A percentile compares a stretch with the other conserved stretches of the same genome.
Conservation (phyloP, 495 filamentous ascomycete species). For the Talaromyces thailandensis region DNA sequence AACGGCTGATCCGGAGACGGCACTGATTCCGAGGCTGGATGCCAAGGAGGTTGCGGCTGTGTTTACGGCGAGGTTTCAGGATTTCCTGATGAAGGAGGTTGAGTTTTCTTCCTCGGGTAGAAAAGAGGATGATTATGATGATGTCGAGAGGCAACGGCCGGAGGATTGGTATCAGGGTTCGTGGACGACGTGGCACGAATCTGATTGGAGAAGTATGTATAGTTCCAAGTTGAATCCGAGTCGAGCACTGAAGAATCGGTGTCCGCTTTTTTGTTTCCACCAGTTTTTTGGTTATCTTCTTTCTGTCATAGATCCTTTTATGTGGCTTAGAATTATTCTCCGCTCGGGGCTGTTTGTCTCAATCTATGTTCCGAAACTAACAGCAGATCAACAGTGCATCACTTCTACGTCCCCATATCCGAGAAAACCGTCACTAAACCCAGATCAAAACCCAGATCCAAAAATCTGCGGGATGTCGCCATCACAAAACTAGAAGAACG, state of each 20-base stretch:
- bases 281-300: not conserved
- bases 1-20: conserved; percentile 51
- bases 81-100: conserved; percentile 46
- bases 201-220: conserved; percentile 48
- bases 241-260: not conserved
- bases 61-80: conserved; percentile 72
- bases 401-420: conserved; percentile 73
- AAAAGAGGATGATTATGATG: conserved; percentile 36
- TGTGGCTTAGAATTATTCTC: not conserved
- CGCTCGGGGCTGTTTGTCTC: conserved; percentile 1
- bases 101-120: not conserved
- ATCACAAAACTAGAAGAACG: conserved; percentile 30
- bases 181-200: conserved; percentile 54
- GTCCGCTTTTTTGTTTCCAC: not conserved
- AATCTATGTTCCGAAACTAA: not conserved
- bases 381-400: conserved; percentile 49
- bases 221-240: not conserved
- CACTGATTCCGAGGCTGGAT: conserved; percentile 69
- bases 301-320: not conserved
- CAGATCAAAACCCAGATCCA: conserved; percentile 27
- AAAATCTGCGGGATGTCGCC: conserved; percentile 13
- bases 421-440: conserved; percentile 53
- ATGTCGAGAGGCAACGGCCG: conserved; percentile 19
- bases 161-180: conserved; percentile 49
- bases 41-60: conserved; percentile 85